A percentile compares a stretch with the other conserved stretches of the same genome.
Evolutionary conservation across 306 rosid genomes (phyloP).

Genomic region (Oxytropis ochrocephala): DNA sequence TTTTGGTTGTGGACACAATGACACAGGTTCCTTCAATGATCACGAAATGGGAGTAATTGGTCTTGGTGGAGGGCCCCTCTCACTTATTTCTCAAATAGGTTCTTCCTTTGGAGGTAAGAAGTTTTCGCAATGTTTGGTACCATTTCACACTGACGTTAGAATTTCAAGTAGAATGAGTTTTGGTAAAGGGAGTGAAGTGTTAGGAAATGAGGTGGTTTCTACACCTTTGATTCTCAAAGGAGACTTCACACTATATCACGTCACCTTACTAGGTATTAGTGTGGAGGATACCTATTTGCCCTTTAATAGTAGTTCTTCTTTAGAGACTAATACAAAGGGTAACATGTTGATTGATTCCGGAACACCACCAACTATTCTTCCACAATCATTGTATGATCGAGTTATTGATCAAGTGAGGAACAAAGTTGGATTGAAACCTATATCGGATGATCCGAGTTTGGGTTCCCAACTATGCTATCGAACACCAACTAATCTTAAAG

Average conservation of each 20-base stretch:
- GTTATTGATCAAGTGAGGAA: conserved; percentile 20
- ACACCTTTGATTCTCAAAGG: conserved; percentile 10
- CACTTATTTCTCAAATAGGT: background rate
- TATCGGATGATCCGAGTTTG: conserved; percentile 16
- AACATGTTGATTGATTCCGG: conserved; percentile 42
- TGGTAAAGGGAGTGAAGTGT: conserved; percentile 36
- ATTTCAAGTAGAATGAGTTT: conserved; percentile 22
- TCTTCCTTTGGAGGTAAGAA: background rate
- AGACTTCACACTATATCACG: conserved; percentile 8
- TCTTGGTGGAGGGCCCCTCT: background rate
- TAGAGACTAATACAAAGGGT: background rate
- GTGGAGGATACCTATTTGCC: conserved; percentile 28
- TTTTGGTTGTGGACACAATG: conserved; percentile 44
- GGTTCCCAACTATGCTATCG: conserved; percentile 37
- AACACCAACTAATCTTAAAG: conserved; percentile 6
- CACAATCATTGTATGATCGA: conserved; percentile 25
- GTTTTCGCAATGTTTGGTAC: background rate
- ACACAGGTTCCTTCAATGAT: conserved; percentile 9
- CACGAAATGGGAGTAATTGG: conserved; percentile 5
- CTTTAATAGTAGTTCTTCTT: background rate
- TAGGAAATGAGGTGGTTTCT: conserved; percentile 26
- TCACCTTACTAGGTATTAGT: conserved; percentile 35
- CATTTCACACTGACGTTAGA: background rate
- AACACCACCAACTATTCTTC: conserved; percentile 9
- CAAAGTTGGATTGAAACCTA: conserved; percentile 11